phyloP scores from a whole-genome alignment of 768 basidiomycete species.

The Mycena maculata region DNA sequence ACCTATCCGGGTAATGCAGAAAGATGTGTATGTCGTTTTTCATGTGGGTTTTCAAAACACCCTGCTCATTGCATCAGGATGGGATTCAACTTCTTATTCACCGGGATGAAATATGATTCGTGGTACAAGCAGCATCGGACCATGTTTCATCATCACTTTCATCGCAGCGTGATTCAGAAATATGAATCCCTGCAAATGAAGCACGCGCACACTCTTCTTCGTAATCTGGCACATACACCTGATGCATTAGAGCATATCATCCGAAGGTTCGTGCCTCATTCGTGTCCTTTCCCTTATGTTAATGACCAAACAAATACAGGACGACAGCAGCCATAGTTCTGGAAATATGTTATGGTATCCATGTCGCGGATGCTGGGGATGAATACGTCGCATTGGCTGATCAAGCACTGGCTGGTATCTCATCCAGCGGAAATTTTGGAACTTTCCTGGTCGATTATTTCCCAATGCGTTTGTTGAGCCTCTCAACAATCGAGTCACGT shows the following conservation, averaged over 20 bases:
- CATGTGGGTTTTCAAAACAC: background rate
- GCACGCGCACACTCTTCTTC: slow-evolving; percentile 46
- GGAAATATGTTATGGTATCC: slow-evolving; percentile 36
- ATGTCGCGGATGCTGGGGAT: slow-evolving; percentile 38
- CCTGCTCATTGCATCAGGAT: slow-evolving; percentile 14
- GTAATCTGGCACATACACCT: slow-evolving; percentile 39
- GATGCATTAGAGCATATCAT: slow-evolving; percentile 19
- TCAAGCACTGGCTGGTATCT: slow-evolving; percentile 37
- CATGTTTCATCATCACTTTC: slow-evolving; percentile 46
- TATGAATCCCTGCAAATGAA: slow-evolving; percentile 47
- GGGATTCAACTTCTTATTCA: slow-evolving; percentile 36
- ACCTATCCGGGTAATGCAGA: slow-evolving; percentile 41
- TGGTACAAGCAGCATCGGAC: slow-evolving; percentile 46
- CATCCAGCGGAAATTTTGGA: slow-evolving; percentile 35
- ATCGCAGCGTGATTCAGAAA: slow-evolving; percentile 25
- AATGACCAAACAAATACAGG: background rate
- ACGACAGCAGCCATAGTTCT: slow-evolving; percentile 34
- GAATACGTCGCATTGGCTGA: slow-evolving; percentile 41
- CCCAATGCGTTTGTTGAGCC: slow-evolving; percentile 8
- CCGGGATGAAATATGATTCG: slow-evolving; percentile 34
- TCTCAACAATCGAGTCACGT: background rate
- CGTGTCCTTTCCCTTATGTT: background rate
- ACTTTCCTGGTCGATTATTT: slow-evolving; percentile 37
- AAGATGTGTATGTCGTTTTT: slow-evolving; percentile 27
- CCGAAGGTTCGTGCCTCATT: slow-evolving; percentile 3